A percentile compares a stretch with the other conserved stretches of the same genome.
phyloP scores from a whole-genome alignment of 257 asterid genomes.

The Buddleja alternifolia region DNA sequence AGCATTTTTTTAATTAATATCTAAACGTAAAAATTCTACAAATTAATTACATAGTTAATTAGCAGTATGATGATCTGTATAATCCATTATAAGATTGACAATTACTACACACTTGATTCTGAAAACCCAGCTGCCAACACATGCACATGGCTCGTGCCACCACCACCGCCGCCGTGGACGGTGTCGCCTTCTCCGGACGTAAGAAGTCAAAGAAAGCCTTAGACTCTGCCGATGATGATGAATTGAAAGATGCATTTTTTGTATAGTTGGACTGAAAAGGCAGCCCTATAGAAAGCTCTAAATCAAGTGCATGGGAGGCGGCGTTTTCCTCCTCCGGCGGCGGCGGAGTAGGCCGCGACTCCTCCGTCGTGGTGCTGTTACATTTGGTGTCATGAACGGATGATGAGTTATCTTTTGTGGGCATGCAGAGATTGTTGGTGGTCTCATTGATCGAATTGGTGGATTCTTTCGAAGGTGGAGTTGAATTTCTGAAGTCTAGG shows the following conservation, averaged over 20 bases:
- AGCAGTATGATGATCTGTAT: conserved; percentile 41
- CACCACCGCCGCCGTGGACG: conserved; percentile 25
- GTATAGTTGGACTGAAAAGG: conserved; percentile 41
- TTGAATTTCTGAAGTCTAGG: conserved; percentile 53
- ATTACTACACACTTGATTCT: conserved; percentile 49
- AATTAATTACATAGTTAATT: background rate
- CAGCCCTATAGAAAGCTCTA: conserved; percentile 74
- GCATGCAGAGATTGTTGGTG: conserved; percentile 14
- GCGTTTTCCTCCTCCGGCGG: conserved; percentile 27
- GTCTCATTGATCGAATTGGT: conserved; percentile 15
- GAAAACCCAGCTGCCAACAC: conserved; percentile 65
- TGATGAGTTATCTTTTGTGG: conserved; percentile 37
- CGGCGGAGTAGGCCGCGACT: conserved; percentile 40
- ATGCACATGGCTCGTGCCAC: conserved; percentile 45
- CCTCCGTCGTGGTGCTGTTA: conserved; percentile 81
- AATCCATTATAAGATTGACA: conserved; percentile 50
- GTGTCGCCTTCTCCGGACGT: conserved; percentile 28
- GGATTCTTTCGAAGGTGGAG: conserved; percentile 25
- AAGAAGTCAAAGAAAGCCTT: conserved; percentile 40
- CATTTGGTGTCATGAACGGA: conserved; percentile 62
- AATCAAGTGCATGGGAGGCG: conserved; percentile 37
- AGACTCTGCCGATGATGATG: conserved; percentile 38
- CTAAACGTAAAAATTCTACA: conserved; percentile 27
- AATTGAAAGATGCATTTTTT: conserved; percentile 36
- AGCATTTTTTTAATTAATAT: conserved; percentile 23